Evolutionary conservation across 108 stramenopile species (phyloP), one percentile per base, ranked within the genome.

Genomic region (Cylindrotheca closterium): DNA sequence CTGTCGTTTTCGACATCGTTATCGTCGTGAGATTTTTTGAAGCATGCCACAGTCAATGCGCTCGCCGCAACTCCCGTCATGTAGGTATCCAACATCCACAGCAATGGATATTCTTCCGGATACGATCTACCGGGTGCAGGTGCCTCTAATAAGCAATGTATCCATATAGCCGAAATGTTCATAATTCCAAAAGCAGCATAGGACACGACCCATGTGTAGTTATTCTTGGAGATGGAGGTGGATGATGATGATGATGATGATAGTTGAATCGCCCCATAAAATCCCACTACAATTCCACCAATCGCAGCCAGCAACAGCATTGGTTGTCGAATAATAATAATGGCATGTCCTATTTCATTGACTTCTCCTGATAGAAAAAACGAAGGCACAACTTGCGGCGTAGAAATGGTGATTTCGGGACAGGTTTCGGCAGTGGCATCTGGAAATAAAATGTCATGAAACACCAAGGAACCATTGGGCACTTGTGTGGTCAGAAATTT

Each of bases 51-150:
- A 2, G 27, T 26, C 5, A 62, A 47, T 17, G 23, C 32, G 25
- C 27, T 19, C 2, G 33, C 46, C 4, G 60, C 32, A 28, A 49
- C 60, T 12, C 60, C 60, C 2, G 60, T 62, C 60, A 49, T 62
- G 60, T 62, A 62, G 7, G 60, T 49, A 49, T 62, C 60, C 24
- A 62, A 15, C 8, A 49, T 24, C 60, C 60, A 49, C 21, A 47
- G 25, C 10, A 62, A 4, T 5, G 60, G 60, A 49, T 62, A 49
- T 24, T 47, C 60, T 7, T 33, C 37, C 4, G 60, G 60, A 62
- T 62, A 62, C 17, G 33, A 33, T 7, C 10, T 49, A 4, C 2
- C 2, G 26, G 60, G 60, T 7, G 37, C 7, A 42, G 37, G 37
- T 4, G 60, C 60, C 19, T 21, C 21, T 37, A 33, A 49, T 26